Conservation (phyloP, 2,329 filamentous ascomycete genomes). For the Drechslera avenae region DNA sequence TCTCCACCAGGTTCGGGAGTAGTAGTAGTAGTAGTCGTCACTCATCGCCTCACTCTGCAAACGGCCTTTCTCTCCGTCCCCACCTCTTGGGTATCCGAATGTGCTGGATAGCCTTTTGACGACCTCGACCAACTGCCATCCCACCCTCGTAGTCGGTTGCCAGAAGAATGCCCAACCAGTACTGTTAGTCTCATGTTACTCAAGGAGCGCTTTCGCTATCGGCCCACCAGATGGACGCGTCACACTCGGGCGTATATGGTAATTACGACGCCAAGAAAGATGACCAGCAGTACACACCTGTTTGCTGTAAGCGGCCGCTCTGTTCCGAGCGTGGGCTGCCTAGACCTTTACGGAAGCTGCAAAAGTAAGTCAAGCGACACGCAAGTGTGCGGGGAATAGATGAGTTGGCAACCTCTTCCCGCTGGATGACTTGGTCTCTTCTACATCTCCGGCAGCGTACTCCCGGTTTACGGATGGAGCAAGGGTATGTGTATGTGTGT, state of each 20-base stretch:
- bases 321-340: conserved; percentile 5
- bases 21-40: conserved; percentile 4
- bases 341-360: not conserved
- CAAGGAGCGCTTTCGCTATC: conserved; percentile 5
- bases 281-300: conserved; percentile 2
- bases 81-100: not conserved
- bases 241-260: conserved; percentile 3
- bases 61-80: not conserved
- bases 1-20: conserved; percentile 1
- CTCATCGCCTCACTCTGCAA: conserved; percentile 5
- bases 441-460: conserved; percentile 2
- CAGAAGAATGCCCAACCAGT: not conserved
- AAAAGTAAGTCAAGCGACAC: conserved; percentile 9
- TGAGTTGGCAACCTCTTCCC: conserved; percentile 4
- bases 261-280: conserved; percentile 1
- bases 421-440: not conserved
- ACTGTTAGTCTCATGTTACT: conserved; percentile 1
- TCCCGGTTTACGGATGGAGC: conserved; percentile 5
- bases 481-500: not conserved
- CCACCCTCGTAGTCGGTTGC: not conserved
- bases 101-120: conserved; percentile 1
- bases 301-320: conserved; percentile 4
- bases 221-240: conserved; percentile 12
- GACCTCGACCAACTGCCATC: not conserved
- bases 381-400: conserved; percentile 16